Percentiles rank a stretch among this genome's conserved stretches.
Evolutionary conservation across 805 yeast genomes (phyloP).

Genomic region (Pichia kluyveri): DNA sequence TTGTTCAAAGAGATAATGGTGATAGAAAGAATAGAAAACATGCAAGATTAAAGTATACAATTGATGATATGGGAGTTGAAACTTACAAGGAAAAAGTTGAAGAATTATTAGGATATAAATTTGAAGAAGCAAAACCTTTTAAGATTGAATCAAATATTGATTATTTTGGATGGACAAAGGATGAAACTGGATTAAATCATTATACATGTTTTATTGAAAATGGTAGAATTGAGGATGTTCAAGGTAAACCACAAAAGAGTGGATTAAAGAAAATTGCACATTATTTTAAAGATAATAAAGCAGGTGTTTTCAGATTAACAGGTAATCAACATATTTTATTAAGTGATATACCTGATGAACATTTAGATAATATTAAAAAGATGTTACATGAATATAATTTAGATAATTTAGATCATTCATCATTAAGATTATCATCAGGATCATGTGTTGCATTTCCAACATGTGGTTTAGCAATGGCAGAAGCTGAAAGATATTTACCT

Average conservation of each 20-base stretch:
- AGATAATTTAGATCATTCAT: conserved; percentile 69
- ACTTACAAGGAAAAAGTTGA: conserved; percentile 75
- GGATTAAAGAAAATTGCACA: conserved; percentile 78
- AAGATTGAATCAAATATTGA: conserved; percentile 83
- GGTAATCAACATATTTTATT: conserved; percentile 91
- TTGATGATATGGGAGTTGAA: conserved; percentile 89
- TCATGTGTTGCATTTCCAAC: conserved; percentile 99
- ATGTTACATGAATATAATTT: conserved; percentile 66
- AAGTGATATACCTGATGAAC: conserved; percentile 62
- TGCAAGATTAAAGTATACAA: conserved; percentile 93
- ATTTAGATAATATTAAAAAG: conserved; percentile 51
- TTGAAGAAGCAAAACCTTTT: conserved; percentile 62
- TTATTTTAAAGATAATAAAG: conserved; percentile 45
- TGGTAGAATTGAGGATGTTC: conserved; percentile 91
- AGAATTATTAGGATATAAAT: conserved; percentile 67
- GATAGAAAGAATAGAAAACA: conserved; percentile 95
- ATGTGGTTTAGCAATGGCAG: conserved; percentile 98
- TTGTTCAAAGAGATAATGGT: conserved; percentile 91
- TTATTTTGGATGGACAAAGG: conserved; percentile 88
- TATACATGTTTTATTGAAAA: conserved; percentile 92
- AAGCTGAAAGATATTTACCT: conserved; percentile 89
- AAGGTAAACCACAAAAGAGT: conserved; percentile 80
- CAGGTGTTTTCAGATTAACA: conserved; percentile 86
- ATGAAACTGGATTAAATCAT: conserved; percentile 76
- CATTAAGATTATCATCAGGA: conserved; percentile 80